phyloP scores from a whole-genome alignment of 176 grass and related monocot species.

The Ensete ventricosum region DNA sequence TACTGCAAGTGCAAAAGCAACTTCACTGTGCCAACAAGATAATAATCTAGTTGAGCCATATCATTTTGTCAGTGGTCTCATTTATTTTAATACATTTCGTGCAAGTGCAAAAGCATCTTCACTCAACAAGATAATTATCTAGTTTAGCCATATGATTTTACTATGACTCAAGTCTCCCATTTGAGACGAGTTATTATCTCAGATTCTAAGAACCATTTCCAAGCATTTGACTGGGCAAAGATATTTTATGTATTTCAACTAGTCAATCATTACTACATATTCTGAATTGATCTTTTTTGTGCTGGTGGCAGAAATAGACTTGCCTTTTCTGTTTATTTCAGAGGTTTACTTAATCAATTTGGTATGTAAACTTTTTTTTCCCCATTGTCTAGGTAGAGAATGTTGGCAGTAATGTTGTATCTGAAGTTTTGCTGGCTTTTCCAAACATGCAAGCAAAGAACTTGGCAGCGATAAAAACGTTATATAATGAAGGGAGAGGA shows the following conservation, averaged over 20 bases:
- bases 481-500: conserved; percentile 62
- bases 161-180: not conserved
- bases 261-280: too few relatives aligned
- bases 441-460: conserved; percentile 74
- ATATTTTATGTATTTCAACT: too few relatives aligned
- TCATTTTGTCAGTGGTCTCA: not conserved
- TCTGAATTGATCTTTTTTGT: too few relatives aligned
- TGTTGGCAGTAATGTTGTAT: conserved; percentile 45
- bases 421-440: conserved; percentile 78
- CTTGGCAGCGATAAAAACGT: conserved; percentile 69
- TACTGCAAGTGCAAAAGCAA: not conserved
- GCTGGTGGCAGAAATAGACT: too few relatives aligned
- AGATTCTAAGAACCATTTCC: not conserved
- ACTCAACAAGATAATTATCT: not conserved
- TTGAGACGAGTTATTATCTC: not conserved
- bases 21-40: not conserved
- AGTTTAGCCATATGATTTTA: not conserved
- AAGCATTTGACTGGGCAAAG: too few relatives aligned
- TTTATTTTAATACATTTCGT: not conserved
- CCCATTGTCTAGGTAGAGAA: conserved; percentile 59
- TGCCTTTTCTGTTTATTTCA: not conserved
- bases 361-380: conserved; percentile 1
- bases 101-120: not conserved
- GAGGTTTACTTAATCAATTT: not conserved
- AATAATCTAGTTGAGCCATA: not conserved